These are phyloP conservation scores for Barnettozyma wickerhamii DNA, from an alignment of 805 yeast genomes.

Conservation along the genomic window DNA sequence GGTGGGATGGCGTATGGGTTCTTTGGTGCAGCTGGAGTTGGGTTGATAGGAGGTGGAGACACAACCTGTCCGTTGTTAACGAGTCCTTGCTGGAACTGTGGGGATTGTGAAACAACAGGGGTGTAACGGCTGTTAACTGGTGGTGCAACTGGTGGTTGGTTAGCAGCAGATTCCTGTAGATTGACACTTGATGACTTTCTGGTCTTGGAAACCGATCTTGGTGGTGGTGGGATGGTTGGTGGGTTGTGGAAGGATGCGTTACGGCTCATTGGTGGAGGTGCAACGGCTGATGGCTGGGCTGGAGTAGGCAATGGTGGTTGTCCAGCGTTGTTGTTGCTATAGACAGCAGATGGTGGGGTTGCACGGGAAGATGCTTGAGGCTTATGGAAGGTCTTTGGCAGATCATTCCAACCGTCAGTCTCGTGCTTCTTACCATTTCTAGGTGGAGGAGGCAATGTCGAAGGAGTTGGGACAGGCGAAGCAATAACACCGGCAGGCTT, in stretches of 20 bases:
- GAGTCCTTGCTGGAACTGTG: conserved; percentile 15
- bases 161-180: conserved; percentile 9
- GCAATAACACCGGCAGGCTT: conserved; percentile 26
- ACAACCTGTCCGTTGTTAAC: conserved; percentile 23
- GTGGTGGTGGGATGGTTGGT: conserved; percentile 32
- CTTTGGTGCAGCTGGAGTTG: conserved; percentile 21
- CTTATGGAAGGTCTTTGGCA: conserved; percentile 49
- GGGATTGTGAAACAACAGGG: conserved; percentile 27
- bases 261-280: conserved; percentile 18
- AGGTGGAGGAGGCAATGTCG: conserved; percentile 28
- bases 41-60: conserved; percentile 30
- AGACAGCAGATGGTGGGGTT: conserved; percentile 39
- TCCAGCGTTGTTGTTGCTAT: conserved; percentile 10
- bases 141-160: conserved; percentile 23
- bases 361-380: conserved; percentile 32
- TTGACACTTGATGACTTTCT: conserved; percentile 12
- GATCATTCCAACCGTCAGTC: conserved; percentile 70
- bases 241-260: conserved; percentile 22
- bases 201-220: conserved; percentile 28
- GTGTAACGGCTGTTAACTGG: conserved; percentile 29
- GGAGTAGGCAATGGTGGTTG: conserved; percentile 17
- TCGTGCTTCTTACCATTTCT: conserved; percentile 34
- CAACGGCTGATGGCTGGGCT: conserved; percentile 23
- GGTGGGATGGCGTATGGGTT: conserved; percentile 35
- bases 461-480: conserved; percentile 15